Conservation (phyloP, 2,329 filamentous ascomycete species). For the Colletotrichum sp. region DNA sequence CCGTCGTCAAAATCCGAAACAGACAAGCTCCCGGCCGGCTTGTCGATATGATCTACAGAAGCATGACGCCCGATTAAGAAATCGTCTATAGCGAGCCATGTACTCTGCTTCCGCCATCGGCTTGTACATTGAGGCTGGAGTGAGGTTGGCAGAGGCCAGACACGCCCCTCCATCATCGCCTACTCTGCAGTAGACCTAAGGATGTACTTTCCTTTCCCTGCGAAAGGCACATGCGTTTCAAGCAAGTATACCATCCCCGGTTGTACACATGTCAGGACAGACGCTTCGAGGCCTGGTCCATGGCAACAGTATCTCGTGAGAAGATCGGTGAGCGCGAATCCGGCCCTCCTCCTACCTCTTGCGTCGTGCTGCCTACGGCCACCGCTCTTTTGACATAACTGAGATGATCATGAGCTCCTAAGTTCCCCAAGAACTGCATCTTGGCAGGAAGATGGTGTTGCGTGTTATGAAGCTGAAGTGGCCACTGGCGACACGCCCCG, state of each 20-base stretch:
- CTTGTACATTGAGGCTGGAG: neutral
- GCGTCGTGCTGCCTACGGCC: conserved; percentile 1
- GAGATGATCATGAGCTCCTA: conserved; percentile 17
- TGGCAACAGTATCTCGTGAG: neutral
- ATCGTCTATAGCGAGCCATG: neutral
- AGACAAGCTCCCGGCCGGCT: conserved; percentile 2
- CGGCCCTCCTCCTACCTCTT: neutral
- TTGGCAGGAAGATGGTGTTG: conserved; percentile 9
- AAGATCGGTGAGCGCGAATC: conserved; percentile 14
- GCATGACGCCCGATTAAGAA: conserved; percentile 18
- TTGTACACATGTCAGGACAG: conserved; percentile 5
- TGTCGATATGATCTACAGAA: conserved; percentile 1
- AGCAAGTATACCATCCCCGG: conserved; percentile 1
- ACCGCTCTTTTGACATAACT: conserved; percentile 18
- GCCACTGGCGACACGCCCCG: conserved; percentile 15
- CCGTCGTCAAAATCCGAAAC: conserved; percentile 8
- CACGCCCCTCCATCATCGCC: conserved; percentile 1
- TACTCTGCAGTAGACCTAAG: conserved; percentile 7
- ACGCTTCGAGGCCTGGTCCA: conserved; percentile 5
- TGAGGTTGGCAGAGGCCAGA: neutral
- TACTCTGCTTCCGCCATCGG: neutral
- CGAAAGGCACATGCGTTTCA: conserved; percentile 6
- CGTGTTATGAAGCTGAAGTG: neutral
- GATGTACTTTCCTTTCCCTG: conserved; percentile 19
- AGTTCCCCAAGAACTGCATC: conserved; percentile 6